These are phyloP conservation scores for Mallotus repandus DNA, from an alignment of 441 rosid genomes.

Conservation along the genomic window DNA sequence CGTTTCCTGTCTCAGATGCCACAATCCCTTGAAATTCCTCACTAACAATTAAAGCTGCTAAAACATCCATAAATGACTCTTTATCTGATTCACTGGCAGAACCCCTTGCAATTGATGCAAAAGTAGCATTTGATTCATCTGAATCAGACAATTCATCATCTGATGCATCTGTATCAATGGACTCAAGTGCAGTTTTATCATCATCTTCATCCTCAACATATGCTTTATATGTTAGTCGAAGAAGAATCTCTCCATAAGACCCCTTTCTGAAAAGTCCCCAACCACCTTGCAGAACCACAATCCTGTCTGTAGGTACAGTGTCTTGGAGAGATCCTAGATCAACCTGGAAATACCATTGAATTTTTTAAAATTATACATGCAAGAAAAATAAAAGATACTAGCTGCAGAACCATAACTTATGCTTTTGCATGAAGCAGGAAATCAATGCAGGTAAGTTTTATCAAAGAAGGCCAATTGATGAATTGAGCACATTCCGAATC, in stretches of 20 bases:
- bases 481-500: neutral
- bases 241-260: slow-evolving; percentile 75
- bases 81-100: slow-evolving; percentile 45
- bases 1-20: slow-evolving; percentile 72
- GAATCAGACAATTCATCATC: slow-evolving; percentile 78
- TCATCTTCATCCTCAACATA: slow-evolving; percentile 98
- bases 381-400: slow-evolving; percentile 6
- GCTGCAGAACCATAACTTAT: neutral
- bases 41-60: slow-evolving; percentile 87
- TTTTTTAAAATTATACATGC: slow-evolving; percentile 24
- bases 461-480: neutral
- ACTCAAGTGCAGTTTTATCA: slow-evolving; percentile 48
- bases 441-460: slow-evolving; percentile 6
- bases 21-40: slow-evolving; percentile 98
- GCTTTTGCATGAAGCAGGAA: neutral
- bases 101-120: slow-evolving; percentile 33
- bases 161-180: slow-evolving; percentile 46
- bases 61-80: slow-evolving; percentile 91
- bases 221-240: slow-evolving; percentile 90
- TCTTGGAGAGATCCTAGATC: slow-evolving; percentile 78
- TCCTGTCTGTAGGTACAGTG: slow-evolving; percentile 87
- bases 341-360: slow-evolving; percentile 46
- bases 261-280: slow-evolving; percentile 76
- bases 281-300: slow-evolving; percentile 65
- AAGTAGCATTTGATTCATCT: slow-evolving; percentile 48